Percentiles rank a stretch among this genome's conserved stretches.
Evolutionary conservation across 1,284 basidiomycete genomes (phyloP).

Genomic region (Rhizoctonia solani): DNA sequence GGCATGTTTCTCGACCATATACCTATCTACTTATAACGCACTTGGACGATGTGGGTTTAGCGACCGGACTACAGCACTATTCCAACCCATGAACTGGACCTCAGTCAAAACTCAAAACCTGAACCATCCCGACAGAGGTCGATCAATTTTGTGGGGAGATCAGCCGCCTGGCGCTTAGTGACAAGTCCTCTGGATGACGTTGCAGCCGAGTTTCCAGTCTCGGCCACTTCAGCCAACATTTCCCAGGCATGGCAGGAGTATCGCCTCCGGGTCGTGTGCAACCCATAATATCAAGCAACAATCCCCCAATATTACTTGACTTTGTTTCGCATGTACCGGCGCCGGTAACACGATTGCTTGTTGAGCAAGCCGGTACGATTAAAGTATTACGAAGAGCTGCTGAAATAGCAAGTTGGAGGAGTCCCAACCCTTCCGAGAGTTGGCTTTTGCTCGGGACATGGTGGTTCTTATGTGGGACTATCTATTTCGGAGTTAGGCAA

Average conservation of each 20-base stretch:
- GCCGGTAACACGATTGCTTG: slow-evolving; percentile 37
- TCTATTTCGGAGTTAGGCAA: slow-evolving; percentile 35
- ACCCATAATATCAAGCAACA: slow-evolving; percentile 14
- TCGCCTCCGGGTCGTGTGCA: neutral
- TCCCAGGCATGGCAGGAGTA: slow-evolving; percentile 17
- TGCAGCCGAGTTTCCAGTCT: slow-evolving; percentile 12
- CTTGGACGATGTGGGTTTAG: no score
- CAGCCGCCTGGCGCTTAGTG: slow-evolving; percentile 10
- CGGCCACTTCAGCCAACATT: neutral
- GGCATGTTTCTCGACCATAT: no score
- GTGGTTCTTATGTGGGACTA: slow-evolving; percentile 36
- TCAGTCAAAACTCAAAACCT: neutral
- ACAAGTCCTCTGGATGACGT: slow-evolving; percentile 13
- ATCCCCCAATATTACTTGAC: slow-evolving; percentile 30
- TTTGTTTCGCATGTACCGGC: slow-evolving; percentile 38
- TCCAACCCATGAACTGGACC: no score
- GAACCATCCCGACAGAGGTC: neutral
- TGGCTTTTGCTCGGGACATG: slow-evolving; percentile 37
- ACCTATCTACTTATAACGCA: no score
- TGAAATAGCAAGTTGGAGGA: slow-evolving; percentile 38
- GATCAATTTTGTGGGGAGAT: neutral
- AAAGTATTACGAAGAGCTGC: slow-evolving; percentile 22
- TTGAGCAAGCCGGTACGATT: slow-evolving; percentile 37
- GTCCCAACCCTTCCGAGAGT: slow-evolving; percentile 35
- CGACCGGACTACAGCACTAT: no score